Percentiles rank a stretch among this genome's conserved stretches.
Evolutionary conservation across 2,329 filamentous ascomycete species (phyloP).

Genomic region (Nothophaeocryptopus gaeumannii): DNA sequence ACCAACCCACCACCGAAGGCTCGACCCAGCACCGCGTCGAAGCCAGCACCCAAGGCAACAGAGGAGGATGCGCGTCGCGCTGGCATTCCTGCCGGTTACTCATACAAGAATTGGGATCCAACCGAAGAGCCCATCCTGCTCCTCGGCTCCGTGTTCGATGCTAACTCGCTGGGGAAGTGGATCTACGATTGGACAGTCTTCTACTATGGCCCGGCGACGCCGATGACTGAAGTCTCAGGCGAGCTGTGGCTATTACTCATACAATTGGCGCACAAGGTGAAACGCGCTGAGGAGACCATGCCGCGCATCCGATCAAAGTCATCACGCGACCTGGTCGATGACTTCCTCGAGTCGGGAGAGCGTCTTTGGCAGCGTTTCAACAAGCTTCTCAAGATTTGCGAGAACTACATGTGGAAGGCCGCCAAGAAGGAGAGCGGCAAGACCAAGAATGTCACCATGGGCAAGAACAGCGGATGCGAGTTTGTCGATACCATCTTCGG

Average conservation of each 20-base stretch:
- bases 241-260: constrained; percentile 95
- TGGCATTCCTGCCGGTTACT: constrained; percentile 84
- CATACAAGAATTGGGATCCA: constrained; percentile 97
- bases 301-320: constrained; percentile 69
- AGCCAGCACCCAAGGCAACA: constrained; percentile 51
- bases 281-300: constrained; percentile 78
- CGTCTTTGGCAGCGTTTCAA: constrained; percentile 81
- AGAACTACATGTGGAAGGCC: constrained; percentile 91
- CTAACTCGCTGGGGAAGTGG: constrained; percentile 97
- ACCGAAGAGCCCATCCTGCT: constrained; percentile 90
- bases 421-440: constrained; percentile 66
- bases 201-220: constrained; percentile 74
- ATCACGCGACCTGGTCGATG: constrained; percentile 76
- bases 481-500: constrained; percentile 97
- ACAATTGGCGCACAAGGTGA: constrained; percentile 89
- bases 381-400: constrained; percentile 83
- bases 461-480: constrained; percentile 87
- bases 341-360: constrained; percentile 87
- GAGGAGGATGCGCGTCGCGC: constrained; percentile 62
- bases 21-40: constrained; percentile 39
- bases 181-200: constrained; percentile 99
- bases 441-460: constrained; percentile 68
- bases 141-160: constrained; percentile 92
- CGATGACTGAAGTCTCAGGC: constrained; percentile 86
- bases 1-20: constrained; percentile 50